Evolutionary conservation across 2,329 filamentous ascomycete species (phyloP), one percentile per base, ranked within the genome.

Genomic region (Allantophomopsis lycopodina): DNA sequence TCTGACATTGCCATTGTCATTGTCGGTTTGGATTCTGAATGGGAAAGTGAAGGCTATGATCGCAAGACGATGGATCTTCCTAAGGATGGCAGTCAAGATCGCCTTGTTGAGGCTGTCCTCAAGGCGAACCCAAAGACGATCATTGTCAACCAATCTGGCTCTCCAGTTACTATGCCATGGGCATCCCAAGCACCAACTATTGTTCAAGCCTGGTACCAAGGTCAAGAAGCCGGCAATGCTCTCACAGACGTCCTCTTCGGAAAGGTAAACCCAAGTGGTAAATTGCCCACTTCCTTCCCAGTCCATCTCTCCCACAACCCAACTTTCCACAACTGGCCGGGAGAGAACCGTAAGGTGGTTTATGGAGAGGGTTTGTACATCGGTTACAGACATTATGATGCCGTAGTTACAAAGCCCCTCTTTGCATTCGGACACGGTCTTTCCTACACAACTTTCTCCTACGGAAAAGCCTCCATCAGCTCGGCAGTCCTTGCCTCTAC

Each of bases 241-340:
- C 64, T 83, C 32, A 76, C 76, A 2, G 83, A 93, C 48, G 69
- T 94, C 1, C 63, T 94, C 2, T 84, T 89, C 42, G 88, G 87
- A 6, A 71, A 80, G 17, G 68, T 78, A 13, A 89, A 86, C 49
- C 79, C 79, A 0, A 56, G 54, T 21, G 55, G 79, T 5, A 83
- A 83, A 51, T 65, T 83, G 8, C 78, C 79, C 30, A 68, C 67
- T 32, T 83, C 79, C 0, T 85, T 84, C 57, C 81, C 82, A 3
- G 67, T 60, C 36, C 60, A 65, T 7, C 62, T 78, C 20, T 65
- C 79, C 50, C 76, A 83, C 48, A 78, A 79, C 20, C 80, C 80
- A 1, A 75, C 80, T 0, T 83, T 73, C 59, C 70, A 79, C 55
- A 84, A 80, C 56, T 86, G 79, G 73, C 77, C 77, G 0, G 77